These are phyloP conservation scores for Picea abies DNA, from an alignment of 83 land plant genomes.

Conservation along the genomic window DNA sequence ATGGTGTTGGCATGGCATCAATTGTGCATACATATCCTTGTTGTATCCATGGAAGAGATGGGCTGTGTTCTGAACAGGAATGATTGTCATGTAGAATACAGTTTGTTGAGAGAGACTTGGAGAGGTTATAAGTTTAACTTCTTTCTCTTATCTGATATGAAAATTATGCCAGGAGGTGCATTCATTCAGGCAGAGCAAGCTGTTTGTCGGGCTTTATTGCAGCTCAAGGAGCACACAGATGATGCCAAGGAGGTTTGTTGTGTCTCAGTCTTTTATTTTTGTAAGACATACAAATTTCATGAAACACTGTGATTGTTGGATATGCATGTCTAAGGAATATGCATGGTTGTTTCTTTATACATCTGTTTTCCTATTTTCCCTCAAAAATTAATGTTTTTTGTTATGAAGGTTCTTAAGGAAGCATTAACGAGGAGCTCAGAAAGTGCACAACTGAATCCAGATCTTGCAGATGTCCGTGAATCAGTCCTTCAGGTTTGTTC, in stretches of 20 bases:
- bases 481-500: slow-evolving; percentile 56
- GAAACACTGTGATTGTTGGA: neutral
- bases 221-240: slow-evolving; percentile 34
- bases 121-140: neutral
- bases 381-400: neutral
- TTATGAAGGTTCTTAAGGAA: slow-evolving; percentile 58
- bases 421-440: slow-evolving; percentile 39
- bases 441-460: slow-evolving; percentile 30
- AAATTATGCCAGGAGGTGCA: slow-evolving; percentile 26
- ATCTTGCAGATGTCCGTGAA: slow-evolving; percentile 62
- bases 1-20: no score
- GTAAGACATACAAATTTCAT: neutral
- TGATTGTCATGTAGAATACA: no score
- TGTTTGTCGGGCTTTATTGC: slow-evolving; percentile 33
- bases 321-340: neutral
- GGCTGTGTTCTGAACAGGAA: no score
- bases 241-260: slow-evolving; percentile 41
- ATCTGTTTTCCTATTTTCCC: neutral
- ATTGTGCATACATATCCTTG: no score
- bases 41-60: no score
- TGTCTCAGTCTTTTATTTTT: neutral
- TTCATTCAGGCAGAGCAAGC: slow-evolving; percentile 33
- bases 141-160: neutral
- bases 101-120: neutral
- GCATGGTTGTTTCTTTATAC: neutral